Evolutionary conservation across 495 filamentous ascomycete species (phyloP).

Genomic region (Podospora pseudoanserina): DNA sequence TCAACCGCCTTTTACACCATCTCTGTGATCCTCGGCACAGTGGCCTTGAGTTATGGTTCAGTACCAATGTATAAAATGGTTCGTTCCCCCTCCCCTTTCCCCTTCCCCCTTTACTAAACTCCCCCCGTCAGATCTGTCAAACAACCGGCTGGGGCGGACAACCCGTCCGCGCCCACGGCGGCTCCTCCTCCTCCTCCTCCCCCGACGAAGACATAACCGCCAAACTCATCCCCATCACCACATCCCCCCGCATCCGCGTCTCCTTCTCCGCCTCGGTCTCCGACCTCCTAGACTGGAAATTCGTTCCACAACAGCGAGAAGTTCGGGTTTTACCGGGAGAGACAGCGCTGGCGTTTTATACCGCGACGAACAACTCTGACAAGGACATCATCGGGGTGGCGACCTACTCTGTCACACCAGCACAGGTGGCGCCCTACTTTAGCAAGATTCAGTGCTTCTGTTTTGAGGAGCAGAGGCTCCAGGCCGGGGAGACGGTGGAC

Average conservation of each 20-base stretch:
- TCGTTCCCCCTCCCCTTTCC: slow-evolving; percentile 2
- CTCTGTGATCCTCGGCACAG: slow-evolving; percentile 82
- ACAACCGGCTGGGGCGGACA: slow-evolving; percentile 94
- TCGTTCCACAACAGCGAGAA: slow-evolving; percentile 93
- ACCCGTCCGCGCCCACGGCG: slow-evolving; percentile 75
- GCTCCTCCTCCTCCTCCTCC: slow-evolving; percentile 25
- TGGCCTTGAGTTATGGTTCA: slow-evolving; percentile 89
- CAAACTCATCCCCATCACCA: slow-evolving; percentile 74
- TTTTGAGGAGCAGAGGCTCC: slow-evolving; percentile 90
- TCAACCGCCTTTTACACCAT: slow-evolving; percentile 69
- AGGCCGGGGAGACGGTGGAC: slow-evolving; percentile 94
- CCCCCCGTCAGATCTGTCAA: slow-evolving; percentile 74
- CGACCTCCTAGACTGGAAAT: slow-evolving; percentile 95
- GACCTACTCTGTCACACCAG: slow-evolving; percentile 95
- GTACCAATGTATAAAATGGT: slow-evolving; percentile 99
- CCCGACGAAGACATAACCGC: slow-evolving; percentile 61
- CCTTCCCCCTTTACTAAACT: slow-evolving; percentile 2
- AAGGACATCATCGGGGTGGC: slow-evolving; percentile 96
- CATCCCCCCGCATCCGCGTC: slow-evolving; percentile 81
- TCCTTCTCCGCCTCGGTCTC: slow-evolving; percentile 95
- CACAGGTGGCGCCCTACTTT: slow-evolving; percentile 95
- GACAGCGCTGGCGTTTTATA: slow-evolving; percentile 97
- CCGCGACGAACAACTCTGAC: slow-evolving; percentile 82
- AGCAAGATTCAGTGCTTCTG: slow-evolving; percentile 99
- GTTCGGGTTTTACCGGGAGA: slow-evolving; percentile 93